Conservation (phyloP, 495 filamentous ascomycete genomes). For the Staphylotrichum longicolle region DNA sequence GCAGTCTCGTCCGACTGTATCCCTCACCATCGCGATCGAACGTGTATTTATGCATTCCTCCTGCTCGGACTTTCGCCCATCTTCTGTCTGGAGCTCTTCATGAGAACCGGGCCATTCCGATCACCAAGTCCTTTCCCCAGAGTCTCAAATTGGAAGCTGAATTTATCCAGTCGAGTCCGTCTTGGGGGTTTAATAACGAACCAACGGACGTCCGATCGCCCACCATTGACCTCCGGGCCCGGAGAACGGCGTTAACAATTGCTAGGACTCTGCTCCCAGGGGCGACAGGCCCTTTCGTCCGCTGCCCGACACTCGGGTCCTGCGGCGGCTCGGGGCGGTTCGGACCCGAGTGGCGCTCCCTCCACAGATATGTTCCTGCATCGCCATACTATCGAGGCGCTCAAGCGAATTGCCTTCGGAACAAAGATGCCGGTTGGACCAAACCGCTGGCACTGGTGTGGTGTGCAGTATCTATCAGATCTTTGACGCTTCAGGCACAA, state of each 20-base stretch:
- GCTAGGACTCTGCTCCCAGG: no score
- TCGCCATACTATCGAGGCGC: slow-evolving; percentile 8
- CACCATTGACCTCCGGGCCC: slow-evolving; percentile 14
- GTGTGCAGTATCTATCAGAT: not conserved
- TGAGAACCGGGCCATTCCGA: not conserved
- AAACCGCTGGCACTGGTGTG: slow-evolving; percentile 10
- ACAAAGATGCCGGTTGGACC: slow-evolving; percentile 9
- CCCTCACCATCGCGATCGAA: not conserved
- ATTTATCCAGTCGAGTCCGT: slow-evolving; percentile 33
- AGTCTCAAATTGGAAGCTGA: slow-evolving; percentile 22
- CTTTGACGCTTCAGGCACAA: not conserved
- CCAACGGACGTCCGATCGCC: slow-evolving; percentile 29
- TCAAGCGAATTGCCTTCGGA: not conserved
- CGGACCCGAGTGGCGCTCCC: slow-evolving; percentile 29
- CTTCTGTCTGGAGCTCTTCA: not conserved
- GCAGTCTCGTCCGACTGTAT: no score
- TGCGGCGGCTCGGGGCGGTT: slow-evolving; percentile 14
- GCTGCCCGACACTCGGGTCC: not conserved
- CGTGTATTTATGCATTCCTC: slow-evolving; percentile 21
- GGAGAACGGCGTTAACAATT: not conserved
- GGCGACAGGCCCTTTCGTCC: not conserved
- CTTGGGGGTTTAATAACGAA: slow-evolving; percentile 26
- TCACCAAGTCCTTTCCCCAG: not conserved
- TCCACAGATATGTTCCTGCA: slow-evolving; percentile 31
- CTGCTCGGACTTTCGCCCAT: not conserved